These are phyloP conservation scores for Cytidiella melzeri DNA, from an alignment of 768 basidiomycete genomes.

Conservation along the genomic window DNA sequence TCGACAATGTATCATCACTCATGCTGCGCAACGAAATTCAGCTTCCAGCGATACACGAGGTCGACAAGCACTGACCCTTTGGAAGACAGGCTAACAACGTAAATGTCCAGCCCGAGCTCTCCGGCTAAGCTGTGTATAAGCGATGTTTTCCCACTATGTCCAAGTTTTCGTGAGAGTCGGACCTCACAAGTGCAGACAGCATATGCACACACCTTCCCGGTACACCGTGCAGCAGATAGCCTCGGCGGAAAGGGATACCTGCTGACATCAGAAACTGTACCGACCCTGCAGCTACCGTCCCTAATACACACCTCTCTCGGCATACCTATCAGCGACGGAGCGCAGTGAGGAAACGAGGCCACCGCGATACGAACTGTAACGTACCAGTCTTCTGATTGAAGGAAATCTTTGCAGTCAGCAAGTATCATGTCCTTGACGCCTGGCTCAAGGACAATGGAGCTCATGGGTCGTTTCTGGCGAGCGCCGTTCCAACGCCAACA, in stretches of 20 bases:
- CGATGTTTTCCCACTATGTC: slow-evolving; percentile 72
- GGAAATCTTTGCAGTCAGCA: slow-evolving; percentile 80
- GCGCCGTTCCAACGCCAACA: slow-evolving; percentile 90
- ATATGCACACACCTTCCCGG: slow-evolving; percentile 61
- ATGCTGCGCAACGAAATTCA: slow-evolving; percentile 42
- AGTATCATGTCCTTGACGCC: slow-evolving; percentile 89
- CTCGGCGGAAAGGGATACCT: slow-evolving; percentile 87
- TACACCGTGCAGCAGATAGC: slow-evolving; percentile 80
- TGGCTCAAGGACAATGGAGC: slow-evolving; percentile 86
- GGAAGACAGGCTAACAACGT: slow-evolving; percentile 82
- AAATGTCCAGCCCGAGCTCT: slow-evolving; percentile 84
- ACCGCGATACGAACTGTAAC: slow-evolving; percentile 24
- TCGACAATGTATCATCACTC: slow-evolving; percentile 85
- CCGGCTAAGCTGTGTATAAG: slow-evolving; percentile 81
- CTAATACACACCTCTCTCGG: slow-evolving; percentile 65
- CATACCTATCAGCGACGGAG: slow-evolving; percentile 54
- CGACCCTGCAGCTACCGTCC: slow-evolving; percentile 2
- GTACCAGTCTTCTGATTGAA: slow-evolving; percentile 80
- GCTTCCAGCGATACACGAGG: slow-evolving; percentile 11
- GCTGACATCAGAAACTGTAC: slow-evolving; percentile 11
- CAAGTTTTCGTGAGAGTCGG: slow-evolving; percentile 13
- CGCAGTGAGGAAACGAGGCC: slow-evolving; percentile 14
- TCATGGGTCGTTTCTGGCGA: slow-evolving; percentile 84
- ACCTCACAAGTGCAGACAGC: slow-evolving; percentile 1
- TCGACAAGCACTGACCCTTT: slow-evolving; percentile 55